A percentile compares a stretch with the other conserved stretches of the same genome.
phyloP scores from a whole-genome alignment of 352 stramenopile species.

The Thalassiosira oceanica region DNA sequence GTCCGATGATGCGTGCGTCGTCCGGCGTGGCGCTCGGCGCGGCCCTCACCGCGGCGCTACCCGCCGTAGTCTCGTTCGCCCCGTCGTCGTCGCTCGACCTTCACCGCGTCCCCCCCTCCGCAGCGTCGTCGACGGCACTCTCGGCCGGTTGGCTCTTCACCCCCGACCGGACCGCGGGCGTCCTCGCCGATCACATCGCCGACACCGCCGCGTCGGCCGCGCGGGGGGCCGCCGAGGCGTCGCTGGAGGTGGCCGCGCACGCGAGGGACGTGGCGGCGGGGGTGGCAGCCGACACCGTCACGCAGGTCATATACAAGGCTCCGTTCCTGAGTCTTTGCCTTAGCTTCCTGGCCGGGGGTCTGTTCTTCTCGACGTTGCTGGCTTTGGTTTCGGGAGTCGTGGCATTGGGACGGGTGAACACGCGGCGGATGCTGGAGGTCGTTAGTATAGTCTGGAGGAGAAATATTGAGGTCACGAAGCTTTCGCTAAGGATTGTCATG shows the following conservation, averaged over 20 bases:
- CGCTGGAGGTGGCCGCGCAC: constrained; percentile 9
- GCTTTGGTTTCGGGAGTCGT: constrained; percentile 36
- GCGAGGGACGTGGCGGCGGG: constrained; percentile 2
- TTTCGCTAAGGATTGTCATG: constrained; percentile 28
- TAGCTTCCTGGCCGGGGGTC: constrained; percentile 49
- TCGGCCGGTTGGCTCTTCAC: constrained; percentile 32
- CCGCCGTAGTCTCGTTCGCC: too few species aligned
- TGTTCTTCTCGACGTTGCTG: constrained; percentile 61
- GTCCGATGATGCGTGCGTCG: too few species aligned
- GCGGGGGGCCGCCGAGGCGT: constrained; percentile 14
- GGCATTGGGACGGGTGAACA: constrained; percentile 58
- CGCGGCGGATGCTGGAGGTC: constrained; percentile 30
- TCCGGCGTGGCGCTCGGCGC: too few species aligned
- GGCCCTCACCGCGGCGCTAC: too few species aligned
- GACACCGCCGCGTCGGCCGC: constrained; percentile 4
- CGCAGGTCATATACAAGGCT: constrained; percentile 35
- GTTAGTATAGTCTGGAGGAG: constrained; percentile 32
- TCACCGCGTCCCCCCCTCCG: not conserved
- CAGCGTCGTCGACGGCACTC: constrained; percentile 5
- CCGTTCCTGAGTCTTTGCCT: constrained; percentile 46
- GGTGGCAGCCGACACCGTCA: constrained; percentile 21
- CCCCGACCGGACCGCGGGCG: constrained; percentile 24
- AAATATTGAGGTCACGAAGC: constrained; percentile 43
- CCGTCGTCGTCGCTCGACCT: too few species aligned
- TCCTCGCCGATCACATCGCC: constrained; percentile 14